Evolutionary conservation across 192 early-diverging fungal genomes (phyloP).

Genomic region (Geranomyces michiganensis): DNA sequence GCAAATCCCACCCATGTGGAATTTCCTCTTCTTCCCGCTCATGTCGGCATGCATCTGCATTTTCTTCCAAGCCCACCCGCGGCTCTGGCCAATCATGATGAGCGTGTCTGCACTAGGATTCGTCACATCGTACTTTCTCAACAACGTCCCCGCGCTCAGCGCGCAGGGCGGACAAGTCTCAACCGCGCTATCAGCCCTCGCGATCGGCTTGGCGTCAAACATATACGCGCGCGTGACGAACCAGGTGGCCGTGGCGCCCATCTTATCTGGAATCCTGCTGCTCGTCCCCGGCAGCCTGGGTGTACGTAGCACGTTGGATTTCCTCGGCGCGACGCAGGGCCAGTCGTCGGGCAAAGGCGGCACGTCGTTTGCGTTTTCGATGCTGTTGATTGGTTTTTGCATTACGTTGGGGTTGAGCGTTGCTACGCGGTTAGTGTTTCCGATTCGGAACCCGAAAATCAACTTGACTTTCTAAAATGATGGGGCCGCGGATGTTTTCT

Average conservation of each 20-base stretch:
- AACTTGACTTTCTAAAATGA: constrained; percentile 44
- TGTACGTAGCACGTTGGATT: constrained; percentile 62
- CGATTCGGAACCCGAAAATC: constrained; percentile 44
- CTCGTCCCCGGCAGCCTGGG: constrained; percentile 85
- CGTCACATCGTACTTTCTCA: constrained; percentile 67
- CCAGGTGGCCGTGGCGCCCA: constrained; percentile 75
- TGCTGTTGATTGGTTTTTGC: constrained; percentile 50
- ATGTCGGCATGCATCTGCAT: constrained; percentile 59
- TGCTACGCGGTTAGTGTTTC: constrained; percentile 47
- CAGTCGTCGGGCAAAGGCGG: constrained; percentile 6
- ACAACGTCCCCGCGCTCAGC: constrained; percentile 52
- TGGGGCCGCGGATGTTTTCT: too few species aligned
- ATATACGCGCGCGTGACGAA: constrained; percentile 73
- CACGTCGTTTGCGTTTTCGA: constrained; percentile 47
- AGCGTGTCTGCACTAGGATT: constrained; percentile 71
- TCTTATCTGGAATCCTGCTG: constrained; percentile 78
- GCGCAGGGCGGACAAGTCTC: constrained; percentile 36
- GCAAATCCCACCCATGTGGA: constrained; percentile 38
- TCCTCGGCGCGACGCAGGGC: constrained; percentile 55
- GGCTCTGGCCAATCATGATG: constrained; percentile 76
- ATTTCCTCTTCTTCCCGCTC: constrained; percentile 62
- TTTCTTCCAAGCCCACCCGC: constrained; percentile 58
- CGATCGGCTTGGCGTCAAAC: constrained; percentile 79
- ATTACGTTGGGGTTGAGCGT: constrained; percentile 54
- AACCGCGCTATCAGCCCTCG: constrained; percentile 72